Conservation (phyloP, 2,329 filamentous ascomycete genomes). For the Didymella glomerata region DNA sequence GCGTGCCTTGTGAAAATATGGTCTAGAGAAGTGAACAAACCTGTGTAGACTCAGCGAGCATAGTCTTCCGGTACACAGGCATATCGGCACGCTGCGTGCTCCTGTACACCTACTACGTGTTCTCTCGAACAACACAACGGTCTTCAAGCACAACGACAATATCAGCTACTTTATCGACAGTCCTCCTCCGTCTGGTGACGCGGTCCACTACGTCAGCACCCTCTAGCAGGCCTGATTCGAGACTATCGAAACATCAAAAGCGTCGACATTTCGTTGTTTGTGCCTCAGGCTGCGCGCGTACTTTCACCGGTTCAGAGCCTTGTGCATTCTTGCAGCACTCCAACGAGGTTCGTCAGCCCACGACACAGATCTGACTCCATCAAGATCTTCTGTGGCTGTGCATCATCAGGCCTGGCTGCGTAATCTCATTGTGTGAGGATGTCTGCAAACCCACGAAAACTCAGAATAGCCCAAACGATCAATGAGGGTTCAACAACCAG, state of each 20-base stretch:
- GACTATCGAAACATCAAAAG: not conserved
- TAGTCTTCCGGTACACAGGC: no score
- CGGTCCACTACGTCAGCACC: conserved; percentile 1
- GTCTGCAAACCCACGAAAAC: not conserved
- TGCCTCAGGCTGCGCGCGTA: conserved; percentile 7
- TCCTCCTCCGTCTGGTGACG: not conserved
- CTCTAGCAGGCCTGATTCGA: not conserved
- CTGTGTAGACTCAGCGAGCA: not conserved
- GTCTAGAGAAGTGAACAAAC: not conserved
- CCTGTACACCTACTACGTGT: not conserved
- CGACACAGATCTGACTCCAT: not conserved
- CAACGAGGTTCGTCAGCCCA: not conserved
- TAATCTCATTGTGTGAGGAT: not conserved
- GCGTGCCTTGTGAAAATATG: not conserved
- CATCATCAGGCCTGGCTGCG: not conserved
- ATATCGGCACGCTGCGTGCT: no score
- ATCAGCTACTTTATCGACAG: not conserved
- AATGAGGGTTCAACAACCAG: not conserved
- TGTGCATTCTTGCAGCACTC: not conserved
- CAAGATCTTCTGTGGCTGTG: conserved; percentile 9
- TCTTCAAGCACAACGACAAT: not conserved
- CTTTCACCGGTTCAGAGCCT: not conserved
- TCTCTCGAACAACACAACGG: no score
- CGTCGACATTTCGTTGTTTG: not conserved
- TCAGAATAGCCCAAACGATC: not conserved